phyloP scores from a whole-genome alignment of 768 basidiomycete species.

The Podaxis carcinomalis region DNA sequence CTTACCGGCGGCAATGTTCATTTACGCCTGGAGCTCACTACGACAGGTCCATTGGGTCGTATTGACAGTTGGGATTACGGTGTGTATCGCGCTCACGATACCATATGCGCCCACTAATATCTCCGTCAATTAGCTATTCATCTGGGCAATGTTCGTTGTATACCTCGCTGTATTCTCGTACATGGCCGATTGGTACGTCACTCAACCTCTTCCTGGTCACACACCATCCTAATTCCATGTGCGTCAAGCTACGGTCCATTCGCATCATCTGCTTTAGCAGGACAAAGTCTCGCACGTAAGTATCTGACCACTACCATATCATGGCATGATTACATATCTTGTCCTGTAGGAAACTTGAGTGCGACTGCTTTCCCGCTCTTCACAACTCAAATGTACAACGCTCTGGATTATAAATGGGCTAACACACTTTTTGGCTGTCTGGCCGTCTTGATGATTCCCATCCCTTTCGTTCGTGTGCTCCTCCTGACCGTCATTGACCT shows the following conservation, averaged over 20 bases:
- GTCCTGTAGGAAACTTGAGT: conserved; percentile 28
- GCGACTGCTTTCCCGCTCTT: conserved; percentile 60
- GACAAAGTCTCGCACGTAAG: conserved; percentile 54
- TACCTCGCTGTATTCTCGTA: conserved; percentile 58
- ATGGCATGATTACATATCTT: background rate
- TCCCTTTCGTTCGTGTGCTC: conserved; percentile 48
- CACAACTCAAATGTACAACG: conserved; percentile 52
- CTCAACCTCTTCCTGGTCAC: background rate
- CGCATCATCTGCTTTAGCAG: conserved; percentile 67
- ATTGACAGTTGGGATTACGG: conserved; percentile 47
- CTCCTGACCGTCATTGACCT: background rate
- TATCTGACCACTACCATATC: background rate
- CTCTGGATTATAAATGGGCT: conserved; percentile 57
- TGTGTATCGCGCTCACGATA: conserved; percentile 13
- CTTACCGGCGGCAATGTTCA: conserved; percentile 58
- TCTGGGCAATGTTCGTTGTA: conserved; percentile 45
- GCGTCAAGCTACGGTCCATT: conserved; percentile 47
- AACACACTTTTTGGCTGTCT: conserved; percentile 53
- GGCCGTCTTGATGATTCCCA: conserved; percentile 48
- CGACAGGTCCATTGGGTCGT: conserved; percentile 56
- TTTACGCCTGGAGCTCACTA: conserved; percentile 71
- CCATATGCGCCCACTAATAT: background rate
- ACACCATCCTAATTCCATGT: background rate
- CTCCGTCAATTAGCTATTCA: conserved; percentile 33
- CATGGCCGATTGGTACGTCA: conserved; percentile 57